These are phyloP conservation scores for Tardiomyces digboiensis DNA, from an alignment of 1,139 yeast genomes.

Conservation along the genomic window DNA sequence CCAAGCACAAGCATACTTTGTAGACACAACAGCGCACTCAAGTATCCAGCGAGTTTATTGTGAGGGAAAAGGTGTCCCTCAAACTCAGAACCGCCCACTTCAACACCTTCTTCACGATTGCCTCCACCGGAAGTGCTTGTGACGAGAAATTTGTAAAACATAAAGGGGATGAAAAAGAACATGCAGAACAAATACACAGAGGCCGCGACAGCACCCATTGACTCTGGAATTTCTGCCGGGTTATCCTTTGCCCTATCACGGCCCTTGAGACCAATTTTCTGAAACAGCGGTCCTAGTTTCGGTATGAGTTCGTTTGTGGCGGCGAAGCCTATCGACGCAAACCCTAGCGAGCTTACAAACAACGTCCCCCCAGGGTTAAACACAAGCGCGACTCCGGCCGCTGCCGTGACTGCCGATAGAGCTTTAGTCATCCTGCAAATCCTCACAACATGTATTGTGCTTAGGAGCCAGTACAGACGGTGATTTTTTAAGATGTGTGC, in stretches of 20 bases:
- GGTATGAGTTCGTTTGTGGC: conserved; percentile 59
- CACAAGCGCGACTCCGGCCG: conserved; percentile 7
- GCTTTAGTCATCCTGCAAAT: neutral
- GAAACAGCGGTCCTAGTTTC: conserved; percentile 51
- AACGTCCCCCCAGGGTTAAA: conserved; percentile 17
- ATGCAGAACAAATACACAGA: conserved; percentile 70
- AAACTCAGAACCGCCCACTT: conserved; percentile 7
- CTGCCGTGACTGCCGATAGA: neutral
- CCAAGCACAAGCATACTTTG: conserved; percentile 84
- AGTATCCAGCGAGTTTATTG: conserved; percentile 72
- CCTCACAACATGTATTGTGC: neutral
- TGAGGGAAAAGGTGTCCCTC: conserved; percentile 55
- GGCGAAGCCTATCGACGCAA: conserved; percentile 56
- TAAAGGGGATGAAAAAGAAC: conserved; percentile 82
- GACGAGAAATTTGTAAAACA: conserved; percentile 73
- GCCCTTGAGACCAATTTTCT: conserved; percentile 74
- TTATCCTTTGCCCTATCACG: conserved; percentile 66
- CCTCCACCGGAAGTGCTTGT: conserved; percentile 50
- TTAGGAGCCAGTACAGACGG: too few species aligned
- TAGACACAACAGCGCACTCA: conserved; percentile 75
- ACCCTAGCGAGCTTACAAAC: conserved; percentile 36
- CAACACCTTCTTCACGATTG: conserved; percentile 34
- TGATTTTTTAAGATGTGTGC: too few species aligned
- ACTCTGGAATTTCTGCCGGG: conserved; percentile 76
- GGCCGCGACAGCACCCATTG: conserved; percentile 85